phyloP scores from a whole-genome alignment of 176 grass and related monocot genomes.

The Phragmites australis region DNA sequence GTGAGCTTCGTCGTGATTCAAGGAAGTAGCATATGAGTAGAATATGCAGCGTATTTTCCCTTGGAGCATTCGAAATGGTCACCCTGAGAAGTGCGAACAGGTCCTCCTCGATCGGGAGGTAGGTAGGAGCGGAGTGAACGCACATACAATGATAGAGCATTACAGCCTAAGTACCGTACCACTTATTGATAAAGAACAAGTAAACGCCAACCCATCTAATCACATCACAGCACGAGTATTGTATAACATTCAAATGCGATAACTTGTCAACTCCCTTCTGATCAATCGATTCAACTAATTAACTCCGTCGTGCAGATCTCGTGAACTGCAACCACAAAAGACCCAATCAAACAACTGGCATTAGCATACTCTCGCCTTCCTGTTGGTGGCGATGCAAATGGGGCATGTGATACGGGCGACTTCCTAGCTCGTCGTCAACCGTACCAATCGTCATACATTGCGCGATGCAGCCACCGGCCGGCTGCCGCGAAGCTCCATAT shows the following conservation, averaged over 20 bases:
- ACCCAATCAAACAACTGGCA: background rate
- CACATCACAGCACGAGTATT: too few species aligned
- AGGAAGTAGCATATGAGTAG: too few species aligned
- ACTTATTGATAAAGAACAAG: background rate
- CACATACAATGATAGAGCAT: too few species aligned
- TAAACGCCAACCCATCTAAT: background rate
- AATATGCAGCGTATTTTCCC: too few species aligned
- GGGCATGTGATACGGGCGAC: background rate
- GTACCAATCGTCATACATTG: conserved; percentile 25
- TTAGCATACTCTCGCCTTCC: background rate
- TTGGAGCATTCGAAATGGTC: too few species aligned
- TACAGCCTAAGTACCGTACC: too few species aligned
- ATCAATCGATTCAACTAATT: conserved; percentile 14
- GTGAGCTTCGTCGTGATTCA: too few species aligned
- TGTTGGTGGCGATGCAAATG: background rate
- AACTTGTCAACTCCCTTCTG: background rate
- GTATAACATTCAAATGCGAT: background rate
- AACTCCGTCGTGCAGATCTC: background rate
- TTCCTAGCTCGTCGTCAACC: background rate
- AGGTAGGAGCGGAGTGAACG: too few species aligned
- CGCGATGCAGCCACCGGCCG: background rate
- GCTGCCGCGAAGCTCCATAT: conserved; percentile 13
- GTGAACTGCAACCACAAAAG: too few species aligned
- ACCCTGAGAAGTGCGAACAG: too few species aligned
- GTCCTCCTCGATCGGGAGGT: too few species aligned